Evolutionary conservation across 495 filamentous ascomycete species (phyloP).

Genomic region (Saxispiralis lemnorum): DNA sequence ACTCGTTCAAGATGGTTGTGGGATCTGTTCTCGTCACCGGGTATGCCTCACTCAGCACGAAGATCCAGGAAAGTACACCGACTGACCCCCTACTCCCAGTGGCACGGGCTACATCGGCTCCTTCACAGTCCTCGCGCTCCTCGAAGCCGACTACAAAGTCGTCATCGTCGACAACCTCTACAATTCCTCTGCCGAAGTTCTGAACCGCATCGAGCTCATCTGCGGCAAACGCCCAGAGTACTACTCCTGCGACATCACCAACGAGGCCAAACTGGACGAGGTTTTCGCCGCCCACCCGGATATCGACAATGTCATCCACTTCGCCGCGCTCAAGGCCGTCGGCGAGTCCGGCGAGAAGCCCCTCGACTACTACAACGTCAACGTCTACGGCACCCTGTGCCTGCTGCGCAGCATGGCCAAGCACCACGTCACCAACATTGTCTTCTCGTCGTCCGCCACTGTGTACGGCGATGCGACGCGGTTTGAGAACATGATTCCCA

Average conservation of each 20-base stretch:
- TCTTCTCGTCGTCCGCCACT: conserved; percentile 91
- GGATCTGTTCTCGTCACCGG: conserved; percentile 82
- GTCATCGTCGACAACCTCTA: conserved; percentile 89
- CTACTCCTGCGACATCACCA: conserved; percentile 71
- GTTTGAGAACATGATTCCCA: conserved; percentile 95
- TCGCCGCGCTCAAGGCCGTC: conserved; percentile 94
- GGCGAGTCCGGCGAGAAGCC: conserved; percentile 92
- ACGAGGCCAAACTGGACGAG: conserved; percentile 64
- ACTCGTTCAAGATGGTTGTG: conserved; percentile 39
- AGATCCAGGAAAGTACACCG: no score
- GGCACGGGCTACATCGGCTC: conserved; percentile 98
- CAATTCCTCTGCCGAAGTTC: conserved; percentile 77
- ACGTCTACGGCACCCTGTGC: conserved; percentile 81
- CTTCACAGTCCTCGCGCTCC: conserved; percentile 81
- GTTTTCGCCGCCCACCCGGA: conserved; percentile 79
- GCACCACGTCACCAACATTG: conserved; percentile 85
- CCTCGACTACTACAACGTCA: conserved; percentile 92
- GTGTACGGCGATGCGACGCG: conserved; percentile 97
- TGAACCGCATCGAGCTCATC: conserved; percentile 88
- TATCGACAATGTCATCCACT: conserved; percentile 96
- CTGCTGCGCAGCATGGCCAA: conserved; percentile 74
- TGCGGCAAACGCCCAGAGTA: conserved; percentile 76
- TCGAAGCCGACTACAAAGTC: conserved; percentile 87
- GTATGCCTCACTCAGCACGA: conserved; percentile 26
- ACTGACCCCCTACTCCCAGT: conserved; percentile 31